Base-by-base conservation (phyloP, 73 alveolate species). In the Uronychia setigera region DNA sequence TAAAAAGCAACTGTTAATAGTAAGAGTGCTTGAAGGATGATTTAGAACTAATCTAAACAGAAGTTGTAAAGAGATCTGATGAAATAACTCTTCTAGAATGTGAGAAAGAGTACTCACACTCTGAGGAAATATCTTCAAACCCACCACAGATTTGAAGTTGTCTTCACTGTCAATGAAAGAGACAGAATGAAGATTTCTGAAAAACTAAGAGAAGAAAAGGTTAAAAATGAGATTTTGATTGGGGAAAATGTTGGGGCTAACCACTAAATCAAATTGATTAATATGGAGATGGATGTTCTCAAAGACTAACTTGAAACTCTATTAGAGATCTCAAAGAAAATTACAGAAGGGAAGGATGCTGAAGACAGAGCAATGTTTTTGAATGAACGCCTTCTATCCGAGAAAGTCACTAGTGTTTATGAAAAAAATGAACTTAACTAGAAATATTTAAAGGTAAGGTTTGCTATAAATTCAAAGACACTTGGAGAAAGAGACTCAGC, bases 211-310 rank as follows among this genome's bases (percentile, higher is more conserved):
- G 35, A 78, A 0, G 91, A 90, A 59, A 92, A 83, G 77, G 91
- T 88, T 14, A 89, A 79, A 60, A 88, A 88, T 75, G 97, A 92
- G 74, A 83, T 77, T 29, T 34, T 83, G 1, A 79, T 58, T 29
- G 89, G 89, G 78, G 31, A 74, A 46, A 34, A 82, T 26, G 78
- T 89, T 0, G 92, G 89, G 85, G 58, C 85, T 35, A 87, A 89
- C 46, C 83, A 92, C 81, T 75, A 60, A 58, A 84, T 60, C 34
- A 26, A 91, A 26, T 46, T 92, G 35, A 32, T 84, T 32, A 77
- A 31, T 29, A 85, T 89, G 95, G 97, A 92, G 80, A 75, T 79
- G 31, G 97, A 92, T 58, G 89, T 92, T 1, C 84, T 89, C 85
- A 92, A 91, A 1, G 93, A 92, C 57, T 30, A 87, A 57, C 87